A percentile compares a stretch with the other conserved stretches of the same genome.
Evolutionary conservation across 768 basidiomycete species (phyloP).

Genomic region (Naganishia vaughanmartiniae): DNA sequence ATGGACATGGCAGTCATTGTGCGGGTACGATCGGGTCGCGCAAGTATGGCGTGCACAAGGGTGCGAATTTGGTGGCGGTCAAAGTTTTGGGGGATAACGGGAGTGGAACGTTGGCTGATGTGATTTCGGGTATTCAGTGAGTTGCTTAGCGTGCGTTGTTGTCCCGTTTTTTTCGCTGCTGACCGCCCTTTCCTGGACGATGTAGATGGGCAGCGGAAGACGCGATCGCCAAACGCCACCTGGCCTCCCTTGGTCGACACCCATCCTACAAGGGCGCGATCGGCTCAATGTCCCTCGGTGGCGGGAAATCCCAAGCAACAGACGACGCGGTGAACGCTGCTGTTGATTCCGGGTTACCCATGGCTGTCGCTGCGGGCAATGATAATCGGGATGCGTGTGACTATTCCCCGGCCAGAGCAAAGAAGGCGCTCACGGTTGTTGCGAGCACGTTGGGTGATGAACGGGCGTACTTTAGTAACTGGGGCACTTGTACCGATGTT

Average conservation of each 20-base stretch:
- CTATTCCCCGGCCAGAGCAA: constrained; percentile 86
- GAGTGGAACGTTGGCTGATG: constrained; percentile 91
- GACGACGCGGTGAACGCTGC: constrained; percentile 82
- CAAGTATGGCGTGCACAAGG: constrained; percentile 95
- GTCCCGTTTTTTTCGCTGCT: background rate
- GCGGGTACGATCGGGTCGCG: constrained; percentile 92
- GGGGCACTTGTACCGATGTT: constrained; percentile 83
- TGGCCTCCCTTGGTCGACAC: constrained; percentile 70
- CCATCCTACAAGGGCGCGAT: constrained; percentile 75
- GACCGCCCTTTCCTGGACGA: constrained; percentile 1
- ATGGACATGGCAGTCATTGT: constrained; percentile 92
- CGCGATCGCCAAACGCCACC: constrained; percentile 62
- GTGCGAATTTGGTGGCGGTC: constrained; percentile 61
- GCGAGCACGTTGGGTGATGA: constrained; percentile 60
- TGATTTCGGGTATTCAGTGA: constrained; percentile 72
- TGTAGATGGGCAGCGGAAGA: constrained; percentile 63
- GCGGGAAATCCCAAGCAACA: constrained; percentile 81
- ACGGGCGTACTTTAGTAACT: constrained; percentile 73
- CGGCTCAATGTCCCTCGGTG: constrained; percentile 86
- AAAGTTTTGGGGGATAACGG: constrained; percentile 80
- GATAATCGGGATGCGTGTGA: constrained; percentile 85
- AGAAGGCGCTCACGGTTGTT: constrained; percentile 89
- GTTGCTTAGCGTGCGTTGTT: constrained; percentile 18
- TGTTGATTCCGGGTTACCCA: constrained; percentile 80
- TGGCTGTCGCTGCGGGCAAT: constrained; percentile 89